Conservation (phyloP, 768 basidiomycete species). For the Dentipellis sp. region DNA sequence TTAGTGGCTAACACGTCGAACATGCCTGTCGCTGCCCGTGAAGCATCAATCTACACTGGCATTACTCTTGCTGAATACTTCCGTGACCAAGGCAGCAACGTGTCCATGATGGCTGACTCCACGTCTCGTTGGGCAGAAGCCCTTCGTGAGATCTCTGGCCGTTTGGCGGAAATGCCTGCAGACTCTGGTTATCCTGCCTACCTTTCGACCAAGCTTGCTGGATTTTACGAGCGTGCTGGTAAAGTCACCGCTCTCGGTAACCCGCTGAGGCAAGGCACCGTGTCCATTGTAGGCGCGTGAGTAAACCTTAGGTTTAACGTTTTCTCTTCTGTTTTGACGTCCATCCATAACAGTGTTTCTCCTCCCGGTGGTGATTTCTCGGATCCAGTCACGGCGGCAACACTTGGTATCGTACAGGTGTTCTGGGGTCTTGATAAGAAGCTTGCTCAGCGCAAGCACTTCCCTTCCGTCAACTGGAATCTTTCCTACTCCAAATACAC, state of each 20-base stretch:
- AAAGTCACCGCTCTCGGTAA: conserved; percentile 91
- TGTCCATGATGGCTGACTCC: conserved; percentile 99
- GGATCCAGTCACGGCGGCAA: conserved; percentile 96
- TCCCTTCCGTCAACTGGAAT: conserved; percentile 99
- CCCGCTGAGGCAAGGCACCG: conserved; percentile 82
- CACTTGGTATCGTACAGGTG: conserved; percentile 97
- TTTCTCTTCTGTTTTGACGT: background rate
- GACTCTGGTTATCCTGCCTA: conserved; percentile 99
- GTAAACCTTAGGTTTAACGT: conserved; percentile 25
- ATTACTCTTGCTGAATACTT: conserved; percentile 99
- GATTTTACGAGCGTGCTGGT: conserved; percentile 98
- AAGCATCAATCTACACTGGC: conserved; percentile 99
- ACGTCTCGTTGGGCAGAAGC: conserved; percentile 99
- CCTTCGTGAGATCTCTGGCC: conserved; percentile 97
- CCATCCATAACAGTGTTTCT: conserved; percentile 60
- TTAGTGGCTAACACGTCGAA: conserved; percentile 99
- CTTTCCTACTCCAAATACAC: conserved; percentile 99
- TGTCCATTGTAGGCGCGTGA: conserved; percentile 98
- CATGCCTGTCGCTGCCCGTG: conserved; percentile 99
- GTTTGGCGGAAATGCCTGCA: conserved; percentile 98
- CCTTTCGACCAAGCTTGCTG: conserved; percentile 88
- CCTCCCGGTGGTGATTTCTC: conserved; percentile 99
- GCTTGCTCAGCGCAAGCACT: conserved; percentile 96
- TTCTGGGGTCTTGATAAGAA: conserved; percentile 99
- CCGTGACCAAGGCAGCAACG: conserved; percentile 97